Evolutionary conservation across 768 basidiomycete species (phyloP), one percentile per base, ranked within the genome.

Genomic region (Jaapia argillacea): DNA sequence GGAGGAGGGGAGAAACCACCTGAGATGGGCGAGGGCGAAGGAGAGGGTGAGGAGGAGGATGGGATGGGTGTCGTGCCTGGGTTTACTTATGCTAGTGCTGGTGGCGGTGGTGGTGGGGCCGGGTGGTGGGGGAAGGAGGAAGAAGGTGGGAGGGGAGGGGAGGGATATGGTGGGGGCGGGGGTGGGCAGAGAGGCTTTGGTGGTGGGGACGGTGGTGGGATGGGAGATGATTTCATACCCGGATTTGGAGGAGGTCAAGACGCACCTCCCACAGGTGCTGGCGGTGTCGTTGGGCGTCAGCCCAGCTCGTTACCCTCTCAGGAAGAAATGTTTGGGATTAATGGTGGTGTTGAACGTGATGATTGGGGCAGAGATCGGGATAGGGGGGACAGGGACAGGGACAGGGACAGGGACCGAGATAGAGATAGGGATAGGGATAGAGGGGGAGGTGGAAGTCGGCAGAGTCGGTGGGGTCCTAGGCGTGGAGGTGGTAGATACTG

Each of bases 51-150:
- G 2, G 85, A 85, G 38, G 85, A 83, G 20, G 69, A 55, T 46
- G 74, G 79, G 67, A n/a, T n/a, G n/a, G n/a, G n/a, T n/a, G n/a
- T n/a, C n/a, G 79, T 86, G 1, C 85, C 86, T 23, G 87, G 88
- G 5, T 80, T 90, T 48, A 76, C 78, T 25, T 68, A 66, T 24
- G 66, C 62, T 0, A 63, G 58, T 0, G 58, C 51, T 1, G 59
- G n/a, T 56, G 21, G 58, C 52, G 12, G 57, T 44, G 16, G 47
- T 22, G 48, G 44, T 38, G 60, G 46, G 22, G 57, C 52, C 28
- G 51, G 48, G 31, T 70, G 70, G 70, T 69, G 71, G 71, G 64
- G 64, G 14, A 66, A 68, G 46, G 70, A 72, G 4, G 71, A 73
- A 45, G 70, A 73, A 6, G 58, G 51, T 46, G 52, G 23, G 41